Evolutionary conservation across 225 moss, liverwort and hornwort genomes (phyloP), one percentile per base, ranked within the genome.

Genomic region (Neckera pumila): DNA sequence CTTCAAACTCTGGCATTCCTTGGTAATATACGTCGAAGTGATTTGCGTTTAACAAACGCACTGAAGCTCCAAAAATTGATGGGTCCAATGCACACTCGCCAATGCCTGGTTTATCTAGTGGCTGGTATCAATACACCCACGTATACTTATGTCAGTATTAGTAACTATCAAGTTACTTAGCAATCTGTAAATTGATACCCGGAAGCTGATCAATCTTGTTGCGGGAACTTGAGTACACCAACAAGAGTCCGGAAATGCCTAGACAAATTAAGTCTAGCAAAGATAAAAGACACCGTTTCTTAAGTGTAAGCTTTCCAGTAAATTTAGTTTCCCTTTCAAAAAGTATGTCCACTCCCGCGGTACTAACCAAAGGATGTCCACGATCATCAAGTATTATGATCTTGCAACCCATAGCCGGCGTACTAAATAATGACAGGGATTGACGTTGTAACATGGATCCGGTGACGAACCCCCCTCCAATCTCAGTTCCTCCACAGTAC

Each of bases 401-500:
- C 81, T 91, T 89, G 90, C 93, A 92, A 81, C 94, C 95, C 94
- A 95, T 93, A 80, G 93, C 94, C 80, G 95, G 95, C 34, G 94
- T 94, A 81, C 94, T 95, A 85, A 95, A 95, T 10, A 90, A 76
- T 58, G 94, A 90, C 75, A 94, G 71, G 70, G 93, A 83, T 87
- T 94, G 94, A n/a, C 94, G 92, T 88, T 94, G 95, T 86, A 94
- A 87, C 94, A 95, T 89, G 33, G 94, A 92, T 63, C 95, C 95
- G 38, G 92, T 90, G 56, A 93, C 92, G 60, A 93, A 95, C 4
- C 88, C 94, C 66, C 94, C 95, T 85, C 95, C 95, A 84, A 95
- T 93, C 89, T 95, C 95, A 45, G 95, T 95, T 81, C 95, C 95
- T 86, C 95, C 95, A 82, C 95, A 95, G 76, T 93, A 94, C 85